phyloP scores from a whole-genome alignment of 2,329 filamentous ascomycete genomes.

The Ophiocordyceps camponoti-leonardi region DNA sequence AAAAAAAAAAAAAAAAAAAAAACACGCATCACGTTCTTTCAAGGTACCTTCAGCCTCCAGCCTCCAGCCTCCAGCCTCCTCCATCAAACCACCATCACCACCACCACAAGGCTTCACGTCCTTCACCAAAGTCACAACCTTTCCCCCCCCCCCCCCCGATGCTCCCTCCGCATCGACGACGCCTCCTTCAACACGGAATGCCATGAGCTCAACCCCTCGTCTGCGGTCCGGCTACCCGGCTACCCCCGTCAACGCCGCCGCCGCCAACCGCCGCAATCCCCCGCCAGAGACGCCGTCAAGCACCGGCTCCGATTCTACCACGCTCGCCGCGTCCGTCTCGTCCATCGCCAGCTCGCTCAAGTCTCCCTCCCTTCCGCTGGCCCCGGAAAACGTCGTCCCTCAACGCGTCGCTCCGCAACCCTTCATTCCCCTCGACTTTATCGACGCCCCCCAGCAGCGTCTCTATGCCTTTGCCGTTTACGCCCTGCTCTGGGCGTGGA shows the following conservation, averaged over 20 bases:
- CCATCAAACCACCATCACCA: neutral
- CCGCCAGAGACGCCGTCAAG: constrained; percentile 15
- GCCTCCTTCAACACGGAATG: constrained; percentile 29
- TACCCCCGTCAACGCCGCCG: constrained; percentile 42
- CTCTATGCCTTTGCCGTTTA: constrained; percentile 78
- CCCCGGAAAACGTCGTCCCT: constrained; percentile 22
- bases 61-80: neutral
- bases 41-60: no score
- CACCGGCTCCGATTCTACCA: constrained; percentile 9
- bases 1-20: neutral
- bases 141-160: neutral
- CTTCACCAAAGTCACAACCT: neutral
- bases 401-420: constrained; percentile 27
- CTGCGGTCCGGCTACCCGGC: constrained; percentile 67
- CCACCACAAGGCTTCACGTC: neutral
- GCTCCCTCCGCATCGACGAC: neutral
- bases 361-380: constrained; percentile 23
- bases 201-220: constrained; percentile 72
- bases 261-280: constrained; percentile 19
- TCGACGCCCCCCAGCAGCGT: constrained; percentile 84
- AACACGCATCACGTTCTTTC: no score
- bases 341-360: constrained; percentile 13
- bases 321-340: constrained; percentile 10
- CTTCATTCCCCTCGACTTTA: constrained; percentile 60
- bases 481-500: constrained; percentile 58